Conservation (phyloP, 2,329 filamentous ascomycete genomes). For the Fusarium scirpi region DNA sequence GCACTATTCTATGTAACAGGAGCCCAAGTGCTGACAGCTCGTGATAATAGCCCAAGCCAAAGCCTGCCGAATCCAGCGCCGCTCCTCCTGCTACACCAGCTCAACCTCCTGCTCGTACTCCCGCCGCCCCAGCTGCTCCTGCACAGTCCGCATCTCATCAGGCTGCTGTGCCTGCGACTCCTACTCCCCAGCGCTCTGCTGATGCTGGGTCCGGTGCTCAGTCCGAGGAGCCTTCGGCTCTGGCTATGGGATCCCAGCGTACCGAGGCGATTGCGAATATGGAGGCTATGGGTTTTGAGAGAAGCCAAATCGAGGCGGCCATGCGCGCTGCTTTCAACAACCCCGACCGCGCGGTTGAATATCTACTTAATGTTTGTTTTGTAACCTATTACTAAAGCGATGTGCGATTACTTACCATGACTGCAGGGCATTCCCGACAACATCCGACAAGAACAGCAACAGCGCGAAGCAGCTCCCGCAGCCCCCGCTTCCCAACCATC, state of each 20-base stretch:
- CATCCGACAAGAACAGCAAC: slow-evolving; percentile 77
- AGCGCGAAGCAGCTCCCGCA: slow-evolving; percentile 50
- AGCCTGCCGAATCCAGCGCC: slow-evolving; percentile 73
- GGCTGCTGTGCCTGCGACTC: slow-evolving; percentile 63
- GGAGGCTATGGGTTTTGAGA: slow-evolving; percentile 96
- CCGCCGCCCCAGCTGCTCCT: slow-evolving; percentile 63
- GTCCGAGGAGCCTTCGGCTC: slow-evolving; percentile 73
- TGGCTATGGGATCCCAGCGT: slow-evolving; percentile 86
- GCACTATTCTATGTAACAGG: not conserved
- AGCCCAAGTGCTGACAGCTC: slow-evolving; percentile 26
- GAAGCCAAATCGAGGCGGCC: slow-evolving; percentile 88
- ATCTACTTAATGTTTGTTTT: slow-evolving; percentile 81
- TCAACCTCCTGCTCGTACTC: slow-evolving; percentile 68
- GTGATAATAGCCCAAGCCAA: slow-evolving; percentile 67
- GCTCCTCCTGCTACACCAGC: slow-evolving; percentile 70
- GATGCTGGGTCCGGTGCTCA: slow-evolving; percentile 57
- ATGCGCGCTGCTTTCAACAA: slow-evolving; percentile 98
- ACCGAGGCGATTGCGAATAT: slow-evolving; percentile 88
- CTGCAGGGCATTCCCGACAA: slow-evolving; percentile 88
- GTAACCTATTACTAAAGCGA: not conserved
- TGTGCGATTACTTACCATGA: slow-evolving; percentile 20
- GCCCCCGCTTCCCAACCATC: slow-evolving; percentile 57
- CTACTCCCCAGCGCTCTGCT: slow-evolving; percentile 63
- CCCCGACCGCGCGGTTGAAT: slow-evolving; percentile 96
- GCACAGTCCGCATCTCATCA: slow-evolving; percentile 59